These are phyloP conservation scores for Nepenthes mirabilis DNA, from an alignment of 148 eudicot genomes.

Conservation along the genomic window DNA sequence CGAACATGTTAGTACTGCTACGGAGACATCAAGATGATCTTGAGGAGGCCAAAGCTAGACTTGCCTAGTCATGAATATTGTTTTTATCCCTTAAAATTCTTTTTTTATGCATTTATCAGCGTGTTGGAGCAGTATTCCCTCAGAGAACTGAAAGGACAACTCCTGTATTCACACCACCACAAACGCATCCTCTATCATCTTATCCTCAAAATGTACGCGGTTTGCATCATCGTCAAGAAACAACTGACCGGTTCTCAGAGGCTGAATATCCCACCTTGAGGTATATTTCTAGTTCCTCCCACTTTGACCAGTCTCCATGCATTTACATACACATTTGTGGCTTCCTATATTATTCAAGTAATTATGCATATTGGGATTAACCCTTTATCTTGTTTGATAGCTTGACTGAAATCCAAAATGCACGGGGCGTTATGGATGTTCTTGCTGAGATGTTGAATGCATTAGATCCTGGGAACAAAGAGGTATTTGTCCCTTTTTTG, in stretches of 20 bases:
- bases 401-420: constrained; percentile 56
- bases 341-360: neutral
- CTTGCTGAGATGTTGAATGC: constrained; percentile 70
- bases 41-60: too few relatives aligned
- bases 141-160: constrained; percentile 68
- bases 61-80: too few relatives aligned
- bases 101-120: constrained; percentile 30
- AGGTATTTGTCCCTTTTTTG: constrained; percentile 25
- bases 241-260: constrained; percentile 60
- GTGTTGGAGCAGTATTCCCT: constrained; percentile 87
- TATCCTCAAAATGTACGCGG: constrained; percentile 57
- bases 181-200: constrained; percentile 78
- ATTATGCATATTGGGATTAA: neutral
- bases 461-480: constrained; percentile 52
- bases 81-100: neutral
- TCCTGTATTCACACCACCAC: constrained; percentile 89
- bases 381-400: constrained; percentile 14
- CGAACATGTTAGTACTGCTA: too few relatives aligned
- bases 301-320: neutral
- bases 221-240: constrained; percentile 37
- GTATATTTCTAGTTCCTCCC: constrained; percentile 17
- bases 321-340: neutral
- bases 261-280: constrained; percentile 80
- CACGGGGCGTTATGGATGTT: constrained; percentile 65
- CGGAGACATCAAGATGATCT: too few relatives aligned